These are phyloP conservation scores for Pichia californica DNA, from an alignment of 805 yeast genomes.

Conservation along the genomic window DNA sequence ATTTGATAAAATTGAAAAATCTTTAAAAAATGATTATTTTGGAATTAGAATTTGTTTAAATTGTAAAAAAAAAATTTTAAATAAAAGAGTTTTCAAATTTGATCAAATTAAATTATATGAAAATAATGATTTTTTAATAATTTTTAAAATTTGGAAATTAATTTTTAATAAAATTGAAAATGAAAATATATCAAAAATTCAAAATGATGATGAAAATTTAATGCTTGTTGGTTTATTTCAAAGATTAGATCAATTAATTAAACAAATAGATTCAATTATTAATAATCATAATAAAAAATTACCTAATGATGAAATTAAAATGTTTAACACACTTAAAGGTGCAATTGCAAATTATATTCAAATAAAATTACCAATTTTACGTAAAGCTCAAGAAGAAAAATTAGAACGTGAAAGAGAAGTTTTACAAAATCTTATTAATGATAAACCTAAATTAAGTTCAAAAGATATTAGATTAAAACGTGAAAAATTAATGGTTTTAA, in stretches of 20 bases:
- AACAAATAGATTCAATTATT: constrained; percentile 26
- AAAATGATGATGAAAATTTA: constrained; percentile 32
- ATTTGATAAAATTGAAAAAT: neutral
- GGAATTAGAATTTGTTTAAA: constrained; percentile 56
- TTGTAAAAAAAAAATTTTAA: constrained; percentile 61
- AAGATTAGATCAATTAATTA: constrained; percentile 44
- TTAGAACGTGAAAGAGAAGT: constrained; percentile 13
- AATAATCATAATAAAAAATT: neutral
- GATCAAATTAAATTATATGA: constrained; percentile 31
- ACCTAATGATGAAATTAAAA: constrained; percentile 35
- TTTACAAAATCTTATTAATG: constrained; percentile 2
- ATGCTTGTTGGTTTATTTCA: constrained; percentile 33
- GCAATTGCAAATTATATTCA: constrained; percentile 58
- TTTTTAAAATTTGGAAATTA: constrained; percentile 28
- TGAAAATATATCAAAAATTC: constrained; percentile 20
- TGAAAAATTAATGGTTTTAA: constrained; percentile 77
- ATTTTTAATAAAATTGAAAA: constrained; percentile 18
- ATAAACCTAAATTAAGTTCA: constrained; percentile 33
- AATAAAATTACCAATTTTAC: constrained; percentile 56
- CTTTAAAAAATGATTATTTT: constrained; percentile 17
- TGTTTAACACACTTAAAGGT: constrained; percentile 49
- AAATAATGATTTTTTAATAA: constrained; percentile 32
- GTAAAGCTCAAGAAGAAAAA: constrained; percentile 43
- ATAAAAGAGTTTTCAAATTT: constrained; percentile 41
- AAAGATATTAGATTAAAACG: constrained; percentile 51